A percentile compares a stretch with the other conserved stretches of the same genome.
These are phyloP conservation scores for Laguncularia racemosa DNA, from an alignment of 345 rosid genomes.

Conservation along the genomic window DNA sequence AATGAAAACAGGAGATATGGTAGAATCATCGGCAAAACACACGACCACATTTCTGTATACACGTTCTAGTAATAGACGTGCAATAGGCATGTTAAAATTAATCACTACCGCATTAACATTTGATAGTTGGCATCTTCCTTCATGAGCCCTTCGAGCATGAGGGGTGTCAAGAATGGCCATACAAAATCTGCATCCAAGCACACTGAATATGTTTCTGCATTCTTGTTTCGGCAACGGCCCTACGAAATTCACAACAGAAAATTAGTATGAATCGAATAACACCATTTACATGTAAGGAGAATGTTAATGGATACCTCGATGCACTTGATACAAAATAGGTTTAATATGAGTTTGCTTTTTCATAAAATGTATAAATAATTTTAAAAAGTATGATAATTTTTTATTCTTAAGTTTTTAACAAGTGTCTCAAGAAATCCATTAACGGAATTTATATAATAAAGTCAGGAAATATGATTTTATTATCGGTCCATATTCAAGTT, in stretches of 20 bases:
- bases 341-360: no score
- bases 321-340: no score
- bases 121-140: conserved; percentile 66
- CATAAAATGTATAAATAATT: no score
- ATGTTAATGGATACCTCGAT: not conserved
- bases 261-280: not conserved
- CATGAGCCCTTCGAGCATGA: conserved; percentile 56
- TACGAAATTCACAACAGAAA: conserved; percentile 6
- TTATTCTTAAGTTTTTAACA: no score
- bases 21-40: not conserved
- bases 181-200: conserved; percentile 78
- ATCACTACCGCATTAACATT: conserved; percentile 27
- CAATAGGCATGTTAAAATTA: not conserved
- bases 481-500: not conserved
- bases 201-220: conserved; percentile 64
- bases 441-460: no score
- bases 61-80: no score
- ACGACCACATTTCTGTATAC: no score
- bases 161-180: conserved; percentile 52
- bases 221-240: conserved; percentile 91
- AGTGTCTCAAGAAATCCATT: no score
- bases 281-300: not conserved
- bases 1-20: no score
- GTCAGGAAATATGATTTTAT: no score
- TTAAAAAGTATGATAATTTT: no score